Evolutionary conservation across 148 eudicot species (phyloP).

Genomic region (Nyssa sinensis): DNA sequence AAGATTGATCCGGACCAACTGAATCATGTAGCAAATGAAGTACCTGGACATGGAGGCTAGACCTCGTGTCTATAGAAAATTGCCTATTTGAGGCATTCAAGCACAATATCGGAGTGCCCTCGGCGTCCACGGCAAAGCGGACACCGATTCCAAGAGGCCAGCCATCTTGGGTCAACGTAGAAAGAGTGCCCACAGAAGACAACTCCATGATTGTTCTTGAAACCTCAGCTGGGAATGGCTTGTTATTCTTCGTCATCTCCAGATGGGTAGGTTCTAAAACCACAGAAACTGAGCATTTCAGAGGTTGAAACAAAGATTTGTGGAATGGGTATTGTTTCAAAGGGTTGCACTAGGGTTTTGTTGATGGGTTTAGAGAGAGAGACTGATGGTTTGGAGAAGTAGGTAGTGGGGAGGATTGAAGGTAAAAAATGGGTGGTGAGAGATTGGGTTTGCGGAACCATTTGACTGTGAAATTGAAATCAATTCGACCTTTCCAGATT

Average conservation of each 20-base stretch:
- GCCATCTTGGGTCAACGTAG: conserved; percentile 56
- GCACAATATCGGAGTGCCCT: conserved; percentile 62
- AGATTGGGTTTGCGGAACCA: conserved; percentile 41
- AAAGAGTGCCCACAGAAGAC: conserved; percentile 62
- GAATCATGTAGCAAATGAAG: neutral
- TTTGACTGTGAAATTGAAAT: conserved; percentile 11
- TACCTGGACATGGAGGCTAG: conserved; percentile 84
- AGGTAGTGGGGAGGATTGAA: conserved; percentile 23
- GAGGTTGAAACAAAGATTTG: conserved; percentile 20
- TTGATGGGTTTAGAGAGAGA: conserved; percentile 12
- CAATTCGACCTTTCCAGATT: conserved; percentile 5
- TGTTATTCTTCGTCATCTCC: conserved; percentile 27
- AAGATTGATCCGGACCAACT: neutral
- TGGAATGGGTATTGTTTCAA: conserved; percentile 24
- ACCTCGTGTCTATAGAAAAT: conserved; percentile 38
- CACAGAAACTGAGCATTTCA: conserved; percentile 45
- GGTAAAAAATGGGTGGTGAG: conserved; percentile 34
- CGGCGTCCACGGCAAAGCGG: conserved; percentile 59
- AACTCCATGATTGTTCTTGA: conserved; percentile 88
- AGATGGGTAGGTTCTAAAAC: conserved; percentile 38
- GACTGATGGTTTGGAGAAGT: conserved; percentile 22
- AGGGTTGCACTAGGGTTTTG: conserved; percentile 6
- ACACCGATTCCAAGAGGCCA: conserved; percentile 75
- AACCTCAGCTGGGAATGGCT: conserved; percentile 81
- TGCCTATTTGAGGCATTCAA: conserved; percentile 35